Base-by-base conservation (phyloP, 1,139 yeast species). In the Lodderomyces pseudojiufengensis region DNA sequence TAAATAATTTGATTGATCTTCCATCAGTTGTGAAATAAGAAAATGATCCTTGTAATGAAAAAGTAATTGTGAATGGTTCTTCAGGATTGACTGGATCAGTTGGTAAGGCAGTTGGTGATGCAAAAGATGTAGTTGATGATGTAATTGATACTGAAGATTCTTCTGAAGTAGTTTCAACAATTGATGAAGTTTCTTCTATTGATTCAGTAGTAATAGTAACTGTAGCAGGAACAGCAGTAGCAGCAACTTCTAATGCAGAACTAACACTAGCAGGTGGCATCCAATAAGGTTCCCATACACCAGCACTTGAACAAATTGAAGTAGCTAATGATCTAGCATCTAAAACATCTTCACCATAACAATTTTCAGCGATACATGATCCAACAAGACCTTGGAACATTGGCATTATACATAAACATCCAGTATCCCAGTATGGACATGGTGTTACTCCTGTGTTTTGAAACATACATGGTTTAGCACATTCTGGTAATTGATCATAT, bases 251-350 rank as follows among this genome's bases (percentile, higher is more conserved):
- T 31, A 70, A 49, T 5, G 47, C 60, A 12, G 59, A 42, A 4
- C 65, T 55, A 23, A 65, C 57, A 9, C 70, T 54, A 10, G 52
- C 48, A 28, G 51, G 58, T 35, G 67, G 57, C 57, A 62, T 58
- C 73, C 73, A 69, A 39, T 42, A 54, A 31, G 57, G 57, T 22
- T 61, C 50, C 41, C 62, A 59, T 14, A 69, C 76, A 36, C 76
- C 76, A 24, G 63, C 76, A 11, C 45, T 44, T 31, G 56, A 46
- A 48, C 77, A 71, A 32, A 67, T 40, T 9, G 73, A 65, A n/a
- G 49, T 47, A 21, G 73, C 76, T 42, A 63, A 52, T 22, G 59
- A 47, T 11, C 74, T 66, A 32, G 71, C 72, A 20, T 42, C 22
- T n/a, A 40, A 55, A 25, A 71, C 70, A 32, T 67, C 70, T 4